These are phyloP conservation scores for Acacia crassicarpa DNA, from an alignment of 306 rosid species.

Conservation along the genomic window DNA sequence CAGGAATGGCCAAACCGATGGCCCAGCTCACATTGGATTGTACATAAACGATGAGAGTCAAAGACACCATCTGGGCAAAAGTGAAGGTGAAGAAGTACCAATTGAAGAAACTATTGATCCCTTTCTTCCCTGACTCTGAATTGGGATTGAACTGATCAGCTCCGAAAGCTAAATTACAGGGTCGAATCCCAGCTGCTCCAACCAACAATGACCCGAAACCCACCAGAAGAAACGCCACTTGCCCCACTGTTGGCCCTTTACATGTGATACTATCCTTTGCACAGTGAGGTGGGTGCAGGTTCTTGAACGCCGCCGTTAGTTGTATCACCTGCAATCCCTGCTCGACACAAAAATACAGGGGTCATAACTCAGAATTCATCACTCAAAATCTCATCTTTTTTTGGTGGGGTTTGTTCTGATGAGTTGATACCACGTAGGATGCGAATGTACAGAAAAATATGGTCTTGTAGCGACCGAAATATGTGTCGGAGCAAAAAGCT, in stretches of 20 bases:
- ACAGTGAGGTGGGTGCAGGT: conserved; percentile 75
- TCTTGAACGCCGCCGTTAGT: conserved; percentile 68
- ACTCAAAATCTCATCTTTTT: neutral
- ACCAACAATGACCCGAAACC: conserved; percentile 60
- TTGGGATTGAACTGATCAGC: conserved; percentile 86
- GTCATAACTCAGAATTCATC: conserved; percentile 4
- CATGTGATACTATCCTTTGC: conserved; percentile 45
- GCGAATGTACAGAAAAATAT: conserved; percentile 55
- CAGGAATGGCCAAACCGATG: conserved; percentile 75
- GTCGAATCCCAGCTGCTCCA: conserved; percentile 84
- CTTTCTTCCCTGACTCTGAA: conserved; percentile 75
- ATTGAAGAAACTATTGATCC: conserved; percentile 86
- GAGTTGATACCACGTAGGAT: conserved; percentile 67
- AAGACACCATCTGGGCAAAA: conserved; percentile 64
- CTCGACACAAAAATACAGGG: conserved; percentile 13
- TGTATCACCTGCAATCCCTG: conserved; percentile 78
- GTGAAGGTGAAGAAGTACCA: conserved; percentile 84
- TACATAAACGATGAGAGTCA: conserved; percentile 67
- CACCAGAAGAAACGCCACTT: conserved; percentile 54
- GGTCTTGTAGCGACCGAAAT: conserved; percentile 81
- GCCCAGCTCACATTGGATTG: conserved; percentile 87
- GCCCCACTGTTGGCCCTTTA: conserved; percentile 66
- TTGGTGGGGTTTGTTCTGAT: neutral
- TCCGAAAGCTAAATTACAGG: conserved; percentile 90
- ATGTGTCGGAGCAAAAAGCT: conserved; percentile 74